Percentiles rank a stretch among this genome's conserved stretches.
These are phyloP conservation scores for Mycena filopes DNA, from an alignment of 768 basidiomycete species.

Conservation along the genomic window DNA sequence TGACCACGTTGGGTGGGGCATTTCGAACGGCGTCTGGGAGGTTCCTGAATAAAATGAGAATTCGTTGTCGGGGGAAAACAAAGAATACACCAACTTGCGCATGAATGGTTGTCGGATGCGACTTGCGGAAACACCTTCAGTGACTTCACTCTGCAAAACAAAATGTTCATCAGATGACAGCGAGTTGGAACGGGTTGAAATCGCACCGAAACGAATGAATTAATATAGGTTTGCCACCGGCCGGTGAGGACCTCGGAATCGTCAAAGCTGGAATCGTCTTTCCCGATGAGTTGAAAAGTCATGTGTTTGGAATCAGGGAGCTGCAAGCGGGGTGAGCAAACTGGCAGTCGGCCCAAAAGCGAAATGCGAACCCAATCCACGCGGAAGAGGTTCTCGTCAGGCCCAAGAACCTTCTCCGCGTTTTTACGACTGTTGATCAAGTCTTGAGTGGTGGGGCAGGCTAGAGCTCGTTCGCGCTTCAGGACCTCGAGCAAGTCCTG, in stretches of 20 bases:
- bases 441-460: conserved; percentile 74
- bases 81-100: conserved; percentile 59
- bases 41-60: conserved; percentile 47
- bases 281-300: conserved; percentile 81
- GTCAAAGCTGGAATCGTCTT: conserved; percentile 80
- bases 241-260: conserved; percentile 81
- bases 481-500: conserved; percentile 78
- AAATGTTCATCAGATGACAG: neutral
- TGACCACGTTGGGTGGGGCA: conserved; percentile 55
- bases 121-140: conserved; percentile 60
- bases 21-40: conserved; percentile 48
- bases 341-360: neutral
- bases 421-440: conserved; percentile 73
- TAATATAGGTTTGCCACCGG: conserved; percentile 84
- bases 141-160: conserved; percentile 61
- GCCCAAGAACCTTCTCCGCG: conserved; percentile 76
- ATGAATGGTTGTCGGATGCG: conserved; percentile 72
- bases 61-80: neutral
- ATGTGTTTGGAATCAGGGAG: conserved; percentile 72
- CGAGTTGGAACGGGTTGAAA: no score
- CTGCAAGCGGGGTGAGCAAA: conserved; percentile 47
- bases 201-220: conserved; percentile 76
- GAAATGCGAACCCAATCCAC: conserved; percentile 76
- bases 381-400: conserved; percentile 83
- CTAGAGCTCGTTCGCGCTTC: conserved; percentile 72